Percentiles rank a stretch among this genome's conserved stretches.
Evolutionary conservation across 768 basidiomycete genomes (phyloP).

Genomic region (Lactarius tabidus): DNA sequence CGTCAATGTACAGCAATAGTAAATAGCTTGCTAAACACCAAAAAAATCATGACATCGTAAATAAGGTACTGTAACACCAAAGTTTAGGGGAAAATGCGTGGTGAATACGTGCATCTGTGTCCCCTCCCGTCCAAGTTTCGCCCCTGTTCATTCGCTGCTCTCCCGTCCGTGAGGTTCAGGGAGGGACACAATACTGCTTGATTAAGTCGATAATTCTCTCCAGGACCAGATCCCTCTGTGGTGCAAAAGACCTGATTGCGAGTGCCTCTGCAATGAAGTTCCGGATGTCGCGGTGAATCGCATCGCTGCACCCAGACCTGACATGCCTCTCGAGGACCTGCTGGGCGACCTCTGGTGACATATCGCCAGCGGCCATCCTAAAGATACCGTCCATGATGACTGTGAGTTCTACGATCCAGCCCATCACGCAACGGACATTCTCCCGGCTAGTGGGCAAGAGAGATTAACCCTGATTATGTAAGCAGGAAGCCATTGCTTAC

Average conservation of each 20-base stretch:
- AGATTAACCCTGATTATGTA: not conserved
- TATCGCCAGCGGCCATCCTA: not conserved
- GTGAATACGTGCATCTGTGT: too few relatives aligned
- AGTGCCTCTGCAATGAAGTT: not conserved
- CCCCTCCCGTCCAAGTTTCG: too few relatives aligned
- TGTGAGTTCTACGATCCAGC: constrained; percentile 13
- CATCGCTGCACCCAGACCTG: not conserved
- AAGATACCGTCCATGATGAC: not conserved
- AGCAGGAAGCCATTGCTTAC: not conserved
- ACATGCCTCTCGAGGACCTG: not conserved
- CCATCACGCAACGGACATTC: constrained; percentile 3
- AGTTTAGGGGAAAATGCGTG: too few relatives aligned
- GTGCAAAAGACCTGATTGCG: too few relatives aligned
- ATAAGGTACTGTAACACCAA: too few relatives aligned
- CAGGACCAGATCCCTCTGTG: not conserved
- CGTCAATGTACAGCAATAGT: too few relatives aligned
- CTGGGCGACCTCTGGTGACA: not conserved
- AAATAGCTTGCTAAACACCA: too few relatives aligned
- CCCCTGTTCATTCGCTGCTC: too few relatives aligned
- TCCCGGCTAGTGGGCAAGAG: not conserved
- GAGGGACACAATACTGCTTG: not conserved
- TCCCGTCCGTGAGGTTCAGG: too few relatives aligned
- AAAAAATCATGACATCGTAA: too few relatives aligned
- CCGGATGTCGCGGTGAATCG: not conserved
- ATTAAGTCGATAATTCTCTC: constrained; percentile 10